Evolutionary conservation across 148 eudicot genomes (phyloP), one percentile per base, ranked within the genome.

Genomic region (Gaultheria prostrata): DNA sequence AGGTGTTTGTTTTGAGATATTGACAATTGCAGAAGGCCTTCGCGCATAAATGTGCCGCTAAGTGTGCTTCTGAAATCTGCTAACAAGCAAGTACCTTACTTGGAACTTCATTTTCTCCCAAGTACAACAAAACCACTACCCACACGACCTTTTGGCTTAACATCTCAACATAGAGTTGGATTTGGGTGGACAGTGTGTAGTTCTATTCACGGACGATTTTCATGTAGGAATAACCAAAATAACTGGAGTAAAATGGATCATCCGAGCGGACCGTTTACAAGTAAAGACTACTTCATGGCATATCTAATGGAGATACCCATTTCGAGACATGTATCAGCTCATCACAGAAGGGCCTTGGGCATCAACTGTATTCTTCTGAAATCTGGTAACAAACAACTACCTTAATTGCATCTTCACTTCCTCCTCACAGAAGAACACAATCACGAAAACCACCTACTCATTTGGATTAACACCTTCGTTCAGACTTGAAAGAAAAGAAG

Each of bases 1-100:
- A 85, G 57, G 72, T 91, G 90, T 82, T 85, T 88, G 56, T 90
- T 93, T 50, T 95, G 69, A 61, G 95, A 94, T 7, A 97, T 92
- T 93, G 85, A 87, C 95, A 92, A 85, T 93, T 97, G 50, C 99
- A 97, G 82, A 93, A 94, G 12, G 94, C 80, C 96, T 91, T 77
- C 94, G 82, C 28, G 95, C 90, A 35, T 97, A 96, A 48, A 90
- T n/a, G 85, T 79, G 86, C 86, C 14, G 39, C 83, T 84, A 0
- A 95, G 91, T 54, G 92, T 82, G 71, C 73, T 14, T 88, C 89
- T 93, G 86, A 95, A 93, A 84, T 92, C 93, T 63, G 88, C 93
- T 82, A 88, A 92, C 76, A 93, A 76, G 18, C 24, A 15, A 4
- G 49, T 18, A 17, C 24, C 48, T 72, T 35, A 7, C 17, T 65